These are phyloP conservation scores for Corrigiola litoralis DNA, from an alignment of 179 eudicot genomes.

Conservation along the genomic window DNA sequence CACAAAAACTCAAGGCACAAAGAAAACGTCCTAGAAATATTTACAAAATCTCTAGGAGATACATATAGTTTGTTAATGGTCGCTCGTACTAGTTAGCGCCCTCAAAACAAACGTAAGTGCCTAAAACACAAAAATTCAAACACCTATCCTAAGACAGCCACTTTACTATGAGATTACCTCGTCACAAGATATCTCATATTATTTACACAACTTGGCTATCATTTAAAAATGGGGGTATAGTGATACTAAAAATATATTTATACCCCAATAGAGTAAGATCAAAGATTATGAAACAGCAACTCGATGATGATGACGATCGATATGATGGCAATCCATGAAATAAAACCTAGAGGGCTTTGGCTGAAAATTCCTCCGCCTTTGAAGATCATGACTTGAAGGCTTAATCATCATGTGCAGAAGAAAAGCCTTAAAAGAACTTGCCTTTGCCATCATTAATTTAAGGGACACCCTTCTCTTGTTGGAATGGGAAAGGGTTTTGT, in stretches of 20 bases:
- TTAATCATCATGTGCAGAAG: slow-evolving; percentile 27
- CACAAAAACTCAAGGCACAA: not conserved
- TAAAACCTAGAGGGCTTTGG: slow-evolving; percentile 41
- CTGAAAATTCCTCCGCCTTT: slow-evolving; percentile 31
- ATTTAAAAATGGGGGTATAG: not conserved
- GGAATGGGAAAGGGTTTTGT: not conserved
- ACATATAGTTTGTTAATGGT: no score
- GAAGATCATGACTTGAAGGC: slow-evolving; percentile 38
- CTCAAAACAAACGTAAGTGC: not conserved
- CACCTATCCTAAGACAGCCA: not conserved
- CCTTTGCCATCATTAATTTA: slow-evolving; percentile 10
- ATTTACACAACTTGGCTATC: not conserved
- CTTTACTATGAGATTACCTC: not conserved
- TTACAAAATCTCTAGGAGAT: no score
- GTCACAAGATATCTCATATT: not conserved
- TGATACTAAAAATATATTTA: not conserved
- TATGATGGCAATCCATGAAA: slow-evolving; percentile 12
- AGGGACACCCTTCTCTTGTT: not conserved
- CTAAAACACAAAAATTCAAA: not conserved
- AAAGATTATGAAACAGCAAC: slow-evolving; percentile 27
- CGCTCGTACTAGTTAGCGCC: not conserved
- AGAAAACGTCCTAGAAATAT: not conserved
- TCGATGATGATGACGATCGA: not conserved
- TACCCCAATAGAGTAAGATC: not conserved
- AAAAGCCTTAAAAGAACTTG: slow-evolving; percentile 19